Percentiles rank a stretch among this genome's conserved stretches.
These are phyloP conservation scores for Xylaria telfairii DNA, from an alignment of 495 filamentous ascomycete species.

Conservation along the genomic window DNA sequence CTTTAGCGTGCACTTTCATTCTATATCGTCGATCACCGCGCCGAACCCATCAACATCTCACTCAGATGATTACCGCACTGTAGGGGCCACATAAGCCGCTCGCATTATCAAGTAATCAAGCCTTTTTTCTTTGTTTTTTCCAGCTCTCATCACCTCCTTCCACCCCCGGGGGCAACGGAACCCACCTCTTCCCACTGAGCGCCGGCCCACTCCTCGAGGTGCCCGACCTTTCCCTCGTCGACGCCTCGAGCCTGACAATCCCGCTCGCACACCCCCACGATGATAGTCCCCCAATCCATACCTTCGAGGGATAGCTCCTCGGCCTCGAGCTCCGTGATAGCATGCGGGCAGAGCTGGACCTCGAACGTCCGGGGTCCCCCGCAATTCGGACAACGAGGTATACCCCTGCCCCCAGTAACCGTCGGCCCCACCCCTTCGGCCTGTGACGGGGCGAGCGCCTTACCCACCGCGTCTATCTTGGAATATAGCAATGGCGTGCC, in stretches of 20 bases:
- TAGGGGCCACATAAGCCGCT: neutral
- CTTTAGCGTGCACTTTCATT: too few relatives aligned
- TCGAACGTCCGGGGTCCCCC: constrained; percentile 75
- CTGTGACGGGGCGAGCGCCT: constrained; percentile 51
- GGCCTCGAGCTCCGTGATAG: constrained; percentile 86
- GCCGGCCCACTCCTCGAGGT: constrained; percentile 92
- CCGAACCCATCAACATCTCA: neutral
- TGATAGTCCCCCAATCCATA: constrained; percentile 99
- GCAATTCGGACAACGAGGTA: constrained; percentile 81
- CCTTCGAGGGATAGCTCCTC: constrained; percentile 80
- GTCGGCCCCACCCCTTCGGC: constrained; percentile 20
- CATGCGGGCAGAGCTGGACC: constrained; percentile 86
- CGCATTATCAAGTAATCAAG: neutral
- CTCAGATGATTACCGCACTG: neutral
- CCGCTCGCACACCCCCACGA: constrained; percentile 79
- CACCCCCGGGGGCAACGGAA: constrained; percentile 24
- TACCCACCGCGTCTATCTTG: constrained; percentile 75
- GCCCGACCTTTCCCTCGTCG: constrained; percentile 60
- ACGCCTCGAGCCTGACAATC: constrained; percentile 68
- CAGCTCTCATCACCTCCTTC: constrained; percentile 17
- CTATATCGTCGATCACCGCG: neutral
- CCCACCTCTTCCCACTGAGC: constrained; percentile 93
- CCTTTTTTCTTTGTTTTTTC: neutral
- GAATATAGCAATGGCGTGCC: constrained; percentile 84
- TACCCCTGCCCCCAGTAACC: constrained; percentile 40